Percentiles rank a stretch among this genome's conserved stretches.
Conservation (phyloP, 2,329 filamentous ascomycete genomes). For the Fulvia fulva region DNA sequence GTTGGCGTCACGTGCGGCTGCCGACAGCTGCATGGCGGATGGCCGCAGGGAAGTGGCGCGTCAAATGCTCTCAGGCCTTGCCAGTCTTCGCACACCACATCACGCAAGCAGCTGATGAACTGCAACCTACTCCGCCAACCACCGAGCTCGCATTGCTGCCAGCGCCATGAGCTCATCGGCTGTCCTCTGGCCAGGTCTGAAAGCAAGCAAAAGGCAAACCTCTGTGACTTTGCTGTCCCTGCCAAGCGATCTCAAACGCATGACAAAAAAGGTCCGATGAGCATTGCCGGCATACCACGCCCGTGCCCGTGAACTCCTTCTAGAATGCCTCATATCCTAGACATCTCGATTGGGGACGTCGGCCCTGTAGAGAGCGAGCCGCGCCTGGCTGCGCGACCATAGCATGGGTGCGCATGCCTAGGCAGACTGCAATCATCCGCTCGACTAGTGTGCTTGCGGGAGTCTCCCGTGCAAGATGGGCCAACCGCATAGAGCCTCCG, state of each 20-base stretch:
- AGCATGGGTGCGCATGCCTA: constrained; percentile 14
- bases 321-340: constrained; percentile 21
- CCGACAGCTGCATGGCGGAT: constrained; percentile 3
- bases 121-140: constrained; percentile 1
- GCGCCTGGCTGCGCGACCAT: constrained; percentile 13
- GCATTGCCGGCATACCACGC: constrained; percentile 11
- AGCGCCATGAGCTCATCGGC: background rate
- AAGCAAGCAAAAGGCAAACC: constrained; percentile 22
- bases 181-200: background rate
- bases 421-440: constrained; percentile 18
- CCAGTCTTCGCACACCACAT: constrained; percentile 5
- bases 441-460: constrained; percentile 13
- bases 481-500: constrained; percentile 16
- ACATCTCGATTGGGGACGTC: constrained; percentile 10
- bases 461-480: constrained; percentile 15
- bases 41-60: constrained; percentile 17
- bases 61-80: background rate
- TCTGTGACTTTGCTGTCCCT: constrained; percentile 6
- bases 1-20: constrained; percentile 11
- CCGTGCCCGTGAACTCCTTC: constrained; percentile 21
- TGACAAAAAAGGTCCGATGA: constrained; percentile 19
- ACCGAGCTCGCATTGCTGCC: constrained; percentile 2
- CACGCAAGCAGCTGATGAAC: background rate
- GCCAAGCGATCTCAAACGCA: constrained; percentile 13
- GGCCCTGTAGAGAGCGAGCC: constrained; percentile 10